Base-by-base conservation (phyloP, 768 basidiomycete species). In the Russula compacta region DNA sequence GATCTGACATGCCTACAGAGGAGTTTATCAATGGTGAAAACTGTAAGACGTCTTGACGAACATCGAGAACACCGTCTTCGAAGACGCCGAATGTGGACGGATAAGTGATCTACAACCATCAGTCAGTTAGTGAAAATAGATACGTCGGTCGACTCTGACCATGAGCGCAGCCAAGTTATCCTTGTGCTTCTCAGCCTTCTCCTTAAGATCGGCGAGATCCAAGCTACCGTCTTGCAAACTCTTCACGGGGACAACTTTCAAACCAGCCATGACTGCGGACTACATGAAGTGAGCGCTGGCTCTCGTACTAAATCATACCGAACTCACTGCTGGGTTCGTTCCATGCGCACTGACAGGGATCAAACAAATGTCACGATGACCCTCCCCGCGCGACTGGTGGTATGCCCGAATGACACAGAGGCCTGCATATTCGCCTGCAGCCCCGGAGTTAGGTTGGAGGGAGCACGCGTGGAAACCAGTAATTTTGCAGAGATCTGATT, bases 41-140 rank as follows among this genome's bases (percentile, higher is more conserved):
- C 8, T 0, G 35, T 39, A 42, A 36, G 51, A 32, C 54, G 29
- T 29, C 17, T 2, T 32, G 38, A 67, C 78, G 67, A 64, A 84
- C 85, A 58, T 88, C 83, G 69, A 84, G 78, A 38, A 98, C 87
- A 50, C 94, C 94, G 65, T 87, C 82, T 71, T 99, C 97, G 69
- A 98, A 98, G 19, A 98, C 95, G 68, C 97, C 97, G 64, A 94
- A 99, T 0, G 97, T 98, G 4, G 94, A 97, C 0, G 95, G 94
- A 70, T 95, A 97, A 19, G 94, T 97, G 70, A 98, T 92, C 91
- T 92, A 56, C 11, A 47, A 12, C 6, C 56, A 19, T n/a, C 9
- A 67, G 56, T 60, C 9, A 59, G 32, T 48, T 6, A 36, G 15
- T 59, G 68, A 50, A 62, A 19, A 21, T 43, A 66, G 53, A 53